phyloP scores from a whole-genome alignment of 352 stramenopile species.

The Phytophthora cactorum region DNA sequence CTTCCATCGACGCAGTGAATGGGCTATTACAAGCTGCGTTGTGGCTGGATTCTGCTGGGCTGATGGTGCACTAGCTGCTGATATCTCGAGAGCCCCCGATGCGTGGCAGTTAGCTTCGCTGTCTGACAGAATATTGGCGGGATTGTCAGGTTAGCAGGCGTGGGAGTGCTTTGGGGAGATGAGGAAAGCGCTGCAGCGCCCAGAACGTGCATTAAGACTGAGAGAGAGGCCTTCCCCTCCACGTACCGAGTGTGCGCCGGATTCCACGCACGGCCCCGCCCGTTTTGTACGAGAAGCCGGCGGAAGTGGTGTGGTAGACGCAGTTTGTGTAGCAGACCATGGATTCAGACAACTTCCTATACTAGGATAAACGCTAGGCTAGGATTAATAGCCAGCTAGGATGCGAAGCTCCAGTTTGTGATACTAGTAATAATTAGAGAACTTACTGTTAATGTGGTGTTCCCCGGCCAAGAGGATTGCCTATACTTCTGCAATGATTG shows the following conservation, averaged over 20 bases:
- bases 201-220: background rate
- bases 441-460: no score
- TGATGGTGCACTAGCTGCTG: conserved; percentile 18
- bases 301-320: conserved; percentile 10
- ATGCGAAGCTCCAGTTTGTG: no score
- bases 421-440: no score
- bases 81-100: conserved; percentile 9
- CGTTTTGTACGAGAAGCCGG: conserved; percentile 17
- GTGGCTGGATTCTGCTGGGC: conserved; percentile 17
- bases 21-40: background rate
- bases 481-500: no score
- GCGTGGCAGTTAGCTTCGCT: conserved; percentile 14
- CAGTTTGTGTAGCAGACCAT: conserved; percentile 7
- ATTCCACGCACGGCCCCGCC: conserved; percentile 19
- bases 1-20: conserved; percentile 24
- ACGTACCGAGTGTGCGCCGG: conserved; percentile 27
- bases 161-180: background rate
- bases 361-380: background rate
- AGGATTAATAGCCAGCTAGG: background rate
- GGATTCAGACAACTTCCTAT: background rate
- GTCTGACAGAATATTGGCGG: background rate
- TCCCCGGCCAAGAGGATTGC: no score
- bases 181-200: background rate
- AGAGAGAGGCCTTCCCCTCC: conserved; percentile 12
- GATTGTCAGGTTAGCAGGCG: conserved; percentile 11